phyloP scores from a whole-genome alignment of 1,284 basidiomycete genomes.

The Malassezia arunalokei region DNA sequence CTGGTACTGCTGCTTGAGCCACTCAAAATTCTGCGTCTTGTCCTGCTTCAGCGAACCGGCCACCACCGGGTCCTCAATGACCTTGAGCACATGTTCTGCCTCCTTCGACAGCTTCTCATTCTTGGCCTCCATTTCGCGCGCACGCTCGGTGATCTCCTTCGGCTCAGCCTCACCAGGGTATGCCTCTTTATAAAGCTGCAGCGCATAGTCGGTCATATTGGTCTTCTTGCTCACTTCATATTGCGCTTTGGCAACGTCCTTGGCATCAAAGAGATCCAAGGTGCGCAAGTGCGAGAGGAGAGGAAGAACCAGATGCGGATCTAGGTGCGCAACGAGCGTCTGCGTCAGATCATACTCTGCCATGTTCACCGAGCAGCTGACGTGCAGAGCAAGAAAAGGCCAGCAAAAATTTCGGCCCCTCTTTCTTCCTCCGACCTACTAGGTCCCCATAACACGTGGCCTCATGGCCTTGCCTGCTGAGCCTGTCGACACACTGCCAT shows the following conservation, averaged over 20 bases:
- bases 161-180: constrained; percentile 54
- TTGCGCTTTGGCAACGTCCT: constrained; percentile 69
- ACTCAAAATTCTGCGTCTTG: constrained; percentile 87
- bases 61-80: constrained; percentile 92
- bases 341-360: constrained; percentile 59
- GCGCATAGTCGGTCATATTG: constrained; percentile 48
- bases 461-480: no score
- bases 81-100: constrained; percentile 80
- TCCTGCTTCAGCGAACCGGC: constrained; percentile 70
- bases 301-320: constrained; percentile 85
- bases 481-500: no score
- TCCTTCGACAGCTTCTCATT: constrained; percentile 74
- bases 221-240: constrained; percentile 91
- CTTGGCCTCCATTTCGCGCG: constrained; percentile 62
- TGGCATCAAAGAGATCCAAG: constrained; percentile 60
- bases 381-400: neutral
- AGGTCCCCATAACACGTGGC: no score
- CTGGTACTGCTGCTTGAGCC: constrained; percentile 87
- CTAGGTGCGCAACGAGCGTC: constrained; percentile 62
- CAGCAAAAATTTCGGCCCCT: no score
- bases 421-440: no score
- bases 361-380: constrained; percentile 24
- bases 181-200: constrained; percentile 64
- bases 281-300: constrained; percentile 66
- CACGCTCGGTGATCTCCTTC: constrained; percentile 33